Evolutionary conservation across 345 rosid genomes (phyloP).

Genomic region (Cardamine resedifolia): DNA sequence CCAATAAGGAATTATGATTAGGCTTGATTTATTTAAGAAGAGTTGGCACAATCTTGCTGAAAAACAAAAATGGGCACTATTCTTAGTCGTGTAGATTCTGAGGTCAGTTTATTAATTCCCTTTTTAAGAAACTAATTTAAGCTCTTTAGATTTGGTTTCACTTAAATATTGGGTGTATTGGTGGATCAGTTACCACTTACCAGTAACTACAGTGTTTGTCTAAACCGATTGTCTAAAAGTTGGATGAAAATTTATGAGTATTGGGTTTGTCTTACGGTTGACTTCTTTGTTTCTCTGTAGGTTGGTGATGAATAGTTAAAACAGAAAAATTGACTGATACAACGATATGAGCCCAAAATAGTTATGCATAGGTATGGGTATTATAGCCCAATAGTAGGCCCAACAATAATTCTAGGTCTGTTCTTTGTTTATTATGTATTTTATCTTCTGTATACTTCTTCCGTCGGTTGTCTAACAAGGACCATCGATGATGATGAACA

Average conservation of each 20-base stretch:
- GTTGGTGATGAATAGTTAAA: too few relatives aligned
- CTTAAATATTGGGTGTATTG: not conserved
- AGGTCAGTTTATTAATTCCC: not conserved
- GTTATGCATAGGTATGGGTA: too few relatives aligned
- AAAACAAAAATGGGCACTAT: too few relatives aligned
- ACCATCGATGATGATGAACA: constrained; percentile 52
- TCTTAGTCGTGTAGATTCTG: not conserved
- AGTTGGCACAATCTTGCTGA: not conserved
- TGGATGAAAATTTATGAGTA: not conserved
- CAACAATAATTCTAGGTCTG: not conserved
- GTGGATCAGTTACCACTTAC: not conserved
- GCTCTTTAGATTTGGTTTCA: not conserved
- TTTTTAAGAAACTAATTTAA: not conserved
- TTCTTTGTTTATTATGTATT: not conserved
- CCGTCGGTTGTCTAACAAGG: not conserved
- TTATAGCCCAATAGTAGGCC: not conserved
- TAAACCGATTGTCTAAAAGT: not conserved
- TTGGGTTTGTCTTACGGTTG: not conserved
- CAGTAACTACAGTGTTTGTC: too few relatives aligned
- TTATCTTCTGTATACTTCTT: not conserved
- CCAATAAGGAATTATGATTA: not conserved
- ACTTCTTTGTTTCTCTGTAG: too few relatives aligned
- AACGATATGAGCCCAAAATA: not conserved
- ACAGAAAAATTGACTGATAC: too few relatives aligned
- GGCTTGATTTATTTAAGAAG: not conserved